Conservation (phyloP, 116 monocot genomes). For the Trichopus zeylanicus region DNA sequence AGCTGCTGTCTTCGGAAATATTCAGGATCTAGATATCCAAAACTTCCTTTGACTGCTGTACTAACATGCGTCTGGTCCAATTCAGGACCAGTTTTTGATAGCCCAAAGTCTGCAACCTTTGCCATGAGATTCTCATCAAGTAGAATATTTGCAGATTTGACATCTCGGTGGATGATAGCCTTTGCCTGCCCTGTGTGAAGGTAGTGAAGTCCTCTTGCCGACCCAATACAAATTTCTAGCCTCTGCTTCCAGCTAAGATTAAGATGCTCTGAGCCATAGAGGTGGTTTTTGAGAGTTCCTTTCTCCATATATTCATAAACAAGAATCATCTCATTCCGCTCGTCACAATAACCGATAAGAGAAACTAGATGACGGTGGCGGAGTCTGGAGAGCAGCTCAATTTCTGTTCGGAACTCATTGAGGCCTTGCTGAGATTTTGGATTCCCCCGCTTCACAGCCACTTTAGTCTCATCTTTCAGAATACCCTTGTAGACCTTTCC, state of each 20-base stretch:
- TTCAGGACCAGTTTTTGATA: conserved; percentile 3
- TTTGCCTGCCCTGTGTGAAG: conserved; percentile 5
- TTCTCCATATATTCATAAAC: conserved; percentile 14
- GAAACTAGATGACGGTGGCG: conserved; percentile 15
- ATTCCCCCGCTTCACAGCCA: conserved; percentile 11
- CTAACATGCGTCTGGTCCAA: conserved; percentile 13
- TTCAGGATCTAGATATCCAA: conserved; percentile 14
- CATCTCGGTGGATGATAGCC: conserved; percentile 13
- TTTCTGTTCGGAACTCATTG: conserved; percentile 11
- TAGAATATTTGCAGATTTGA: conserved; percentile 9
- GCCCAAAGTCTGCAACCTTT: conserved; percentile 13
- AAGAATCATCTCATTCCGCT: conserved; percentile 13
- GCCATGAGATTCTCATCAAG: conserved; percentile 10
- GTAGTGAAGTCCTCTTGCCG: conserved; percentile 9
- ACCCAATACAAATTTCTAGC: conserved; percentile 11
- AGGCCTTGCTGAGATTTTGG: conserved; percentile 9
- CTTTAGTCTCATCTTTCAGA: background rate
- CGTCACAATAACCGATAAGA: conserved; percentile 11
- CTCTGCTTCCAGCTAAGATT: conserved; percentile 10
- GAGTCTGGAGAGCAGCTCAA: conserved; percentile 8
- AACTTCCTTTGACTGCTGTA: conserved; percentile 11
- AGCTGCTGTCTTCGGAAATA: conserved; percentile 11
- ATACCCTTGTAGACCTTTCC: conserved; percentile 16
- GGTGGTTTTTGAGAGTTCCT: conserved; percentile 9
- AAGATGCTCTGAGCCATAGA: conserved; percentile 4